Conservation (phyloP, 352 stramenopile species). For the Globisporangium recalcitrans region DNA sequence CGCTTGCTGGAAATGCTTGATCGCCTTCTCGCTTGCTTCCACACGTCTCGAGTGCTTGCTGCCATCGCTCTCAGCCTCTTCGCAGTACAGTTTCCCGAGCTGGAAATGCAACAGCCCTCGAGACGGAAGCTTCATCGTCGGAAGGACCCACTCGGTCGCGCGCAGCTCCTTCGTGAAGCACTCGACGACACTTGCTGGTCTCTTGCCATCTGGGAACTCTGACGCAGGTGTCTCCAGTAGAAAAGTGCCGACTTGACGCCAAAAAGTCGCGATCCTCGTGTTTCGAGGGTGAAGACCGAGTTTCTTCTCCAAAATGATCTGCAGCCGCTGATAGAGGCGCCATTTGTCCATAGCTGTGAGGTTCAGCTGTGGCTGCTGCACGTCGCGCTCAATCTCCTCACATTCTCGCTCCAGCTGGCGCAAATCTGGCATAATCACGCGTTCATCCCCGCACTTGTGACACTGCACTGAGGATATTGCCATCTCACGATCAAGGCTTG, state of each 20-base stretch:
- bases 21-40: constrained; percentile 15
- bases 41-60: constrained; percentile 2
- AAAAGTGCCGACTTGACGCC: constrained; percentile 39
- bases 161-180: constrained; percentile 28
- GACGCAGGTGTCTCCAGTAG: constrained; percentile 11
- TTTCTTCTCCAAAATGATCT: constrained; percentile 15
- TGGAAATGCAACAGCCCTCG: constrained; percentile 41
- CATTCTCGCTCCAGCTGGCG: constrained; percentile 16
- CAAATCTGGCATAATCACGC: constrained; percentile 10
- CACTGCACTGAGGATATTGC: constrained; percentile 8
- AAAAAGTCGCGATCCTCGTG: constrained; percentile 23
- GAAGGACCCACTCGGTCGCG: constrained; percentile 39
- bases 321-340: constrained; percentile 23
- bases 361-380: constrained; percentile 1
- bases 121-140: constrained; percentile 29
- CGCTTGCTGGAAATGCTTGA: constrained; percentile 29
- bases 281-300: constrained; percentile 32
- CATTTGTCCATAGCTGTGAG: constrained; percentile 17
- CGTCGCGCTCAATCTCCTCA: constrained; percentile 6
- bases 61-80: neutral
- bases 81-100: constrained; percentile 33
- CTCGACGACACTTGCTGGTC: constrained; percentile 15
- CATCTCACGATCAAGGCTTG: neutral
- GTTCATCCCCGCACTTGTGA: constrained; percentile 18
- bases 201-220: constrained; percentile 2